Evolutionary conservation across 2,329 filamentous ascomycete genomes (phyloP).

Genomic region (Xylariaceae sp.): DNA sequence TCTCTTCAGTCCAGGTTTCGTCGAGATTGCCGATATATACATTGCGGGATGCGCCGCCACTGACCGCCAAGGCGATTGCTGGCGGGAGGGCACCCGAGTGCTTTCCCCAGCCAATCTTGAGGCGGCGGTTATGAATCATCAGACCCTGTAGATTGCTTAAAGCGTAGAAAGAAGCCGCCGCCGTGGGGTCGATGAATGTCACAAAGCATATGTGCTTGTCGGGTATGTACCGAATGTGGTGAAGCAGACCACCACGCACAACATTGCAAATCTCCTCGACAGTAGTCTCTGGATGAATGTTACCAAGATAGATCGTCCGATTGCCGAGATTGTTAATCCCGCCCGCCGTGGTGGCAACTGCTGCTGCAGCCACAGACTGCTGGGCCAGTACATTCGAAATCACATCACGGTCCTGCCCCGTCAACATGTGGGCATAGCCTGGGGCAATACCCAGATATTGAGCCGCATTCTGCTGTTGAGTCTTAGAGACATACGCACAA

Average conservation of each 20-base stretch:
- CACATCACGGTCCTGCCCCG: constrained; percentile 90
- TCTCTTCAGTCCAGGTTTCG: constrained; percentile 95
- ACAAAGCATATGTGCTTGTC: constrained; percentile 99
- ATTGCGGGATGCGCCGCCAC: constrained; percentile 94
- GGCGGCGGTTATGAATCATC: constrained; percentile 97
- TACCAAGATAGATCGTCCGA: constrained; percentile 94
- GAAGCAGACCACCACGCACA: constrained; percentile 87
- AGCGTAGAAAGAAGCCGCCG: constrained; percentile 95
- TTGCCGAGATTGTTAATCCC: constrained; percentile 98
- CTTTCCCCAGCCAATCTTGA: constrained; percentile 99
- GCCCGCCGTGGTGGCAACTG: constrained; percentile 92
- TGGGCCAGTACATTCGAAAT: constrained; percentile 96
- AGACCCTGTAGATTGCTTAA: constrained; percentile 94
- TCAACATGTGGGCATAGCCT: constrained; percentile 92
- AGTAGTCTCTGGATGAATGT: constrained; percentile 97
- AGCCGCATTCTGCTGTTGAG: constrained; percentile 97
- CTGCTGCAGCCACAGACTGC: constrained; percentile 93
- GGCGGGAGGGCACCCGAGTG: constrained; percentile 94
- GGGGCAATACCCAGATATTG: constrained; percentile 97
- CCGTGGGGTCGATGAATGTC: constrained; percentile 97
- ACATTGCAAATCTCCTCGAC: constrained; percentile 99
- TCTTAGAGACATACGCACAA: constrained; percentile 98
- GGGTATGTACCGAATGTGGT: constrained; percentile 98
- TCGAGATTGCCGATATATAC: constrained; percentile 98
- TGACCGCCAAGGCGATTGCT: constrained; percentile 92